A percentile compares a stretch with the other conserved stretches of the same genome.
Conservation (phyloP, 139 green algal genomes). For the Chlorella sp. region DNA sequence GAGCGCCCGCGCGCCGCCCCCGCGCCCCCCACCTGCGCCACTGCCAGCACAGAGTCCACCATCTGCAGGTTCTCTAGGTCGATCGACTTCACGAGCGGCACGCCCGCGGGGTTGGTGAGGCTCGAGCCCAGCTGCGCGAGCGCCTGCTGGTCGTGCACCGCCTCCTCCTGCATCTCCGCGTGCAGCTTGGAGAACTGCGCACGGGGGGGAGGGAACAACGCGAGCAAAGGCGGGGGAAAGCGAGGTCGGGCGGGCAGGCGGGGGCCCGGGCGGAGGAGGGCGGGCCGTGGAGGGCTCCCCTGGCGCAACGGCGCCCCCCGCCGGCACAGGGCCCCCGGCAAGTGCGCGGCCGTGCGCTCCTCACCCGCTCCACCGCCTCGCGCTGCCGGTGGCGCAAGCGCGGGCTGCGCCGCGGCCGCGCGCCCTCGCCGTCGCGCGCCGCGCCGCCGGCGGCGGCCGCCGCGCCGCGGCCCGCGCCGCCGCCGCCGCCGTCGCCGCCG, state of each 20-base stretch:
- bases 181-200: constrained; percentile 12
- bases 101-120: not conserved
- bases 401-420: too few species aligned
- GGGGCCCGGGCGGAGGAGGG: too few species aligned
- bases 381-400: too few species aligned
- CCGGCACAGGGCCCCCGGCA: too few species aligned
- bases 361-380: constrained; percentile 13
- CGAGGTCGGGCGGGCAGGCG: not conserved
- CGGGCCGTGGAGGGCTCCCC: too few species aligned
- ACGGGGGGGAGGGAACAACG: not conserved
- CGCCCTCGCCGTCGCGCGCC: too few species aligned
- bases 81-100: constrained; percentile 13
- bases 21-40: too few species aligned
- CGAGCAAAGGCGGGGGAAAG: not conserved
- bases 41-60: constrained; percentile 12
- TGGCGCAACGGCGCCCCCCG: too few species aligned
- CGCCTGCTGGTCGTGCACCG: not conserved
- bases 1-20: too few species aligned
- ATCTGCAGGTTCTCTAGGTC: constrained; percentile 17
- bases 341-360: too few species aligned
- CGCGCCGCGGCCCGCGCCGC: not conserved
- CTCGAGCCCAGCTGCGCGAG: constrained; percentile 11
- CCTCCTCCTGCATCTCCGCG: constrained; percentile 17
- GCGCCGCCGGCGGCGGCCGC: not conserved
- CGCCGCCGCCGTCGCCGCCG: not conserved